These are phyloP conservation scores for Boletus mariae DNA, from an alignment of 1,284 basidiomycete genomes.

Conservation along the genomic window DNA sequence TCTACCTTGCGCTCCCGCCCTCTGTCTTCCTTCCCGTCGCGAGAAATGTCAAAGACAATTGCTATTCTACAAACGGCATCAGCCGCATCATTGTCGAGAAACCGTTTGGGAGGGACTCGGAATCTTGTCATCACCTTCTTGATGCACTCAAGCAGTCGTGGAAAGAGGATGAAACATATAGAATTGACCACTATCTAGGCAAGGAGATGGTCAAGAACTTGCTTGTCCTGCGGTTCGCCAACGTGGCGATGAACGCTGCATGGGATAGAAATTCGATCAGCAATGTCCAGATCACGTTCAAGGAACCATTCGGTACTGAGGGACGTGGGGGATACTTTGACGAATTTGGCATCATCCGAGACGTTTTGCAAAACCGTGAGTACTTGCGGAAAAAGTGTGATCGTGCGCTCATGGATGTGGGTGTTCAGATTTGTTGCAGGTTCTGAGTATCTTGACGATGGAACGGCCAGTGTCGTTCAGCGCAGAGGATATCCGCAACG, in stretches of 20 bases:
- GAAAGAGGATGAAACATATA: conserved; percentile 95
- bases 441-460: conserved; percentile 91
- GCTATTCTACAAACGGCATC: conserved; percentile 62
- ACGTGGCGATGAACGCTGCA: conserved; percentile 78
- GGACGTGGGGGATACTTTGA: conserved; percentile 98
- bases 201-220: conserved; percentile 99
- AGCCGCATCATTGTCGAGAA: conserved; percentile 96
- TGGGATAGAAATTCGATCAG: conserved; percentile 95
- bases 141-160: conserved; percentile 79
- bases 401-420: conserved; percentile 10
- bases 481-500: conserved; percentile 94
- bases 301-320: conserved; percentile 96
- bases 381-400: conserved; percentile 20
- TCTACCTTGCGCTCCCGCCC: conserved; percentile 93
- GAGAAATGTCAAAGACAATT: conserved; percentile 76
- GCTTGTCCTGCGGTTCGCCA: conserved; percentile 90
- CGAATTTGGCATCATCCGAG: conserved; percentile 96
- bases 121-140: conserved; percentile 82
- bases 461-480: conserved; percentile 96
- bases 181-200: conserved; percentile 96
- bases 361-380: conserved; percentile 95
- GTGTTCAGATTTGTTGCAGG: conserved; percentile 81
- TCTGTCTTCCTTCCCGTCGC: conserved; percentile 90
- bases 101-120: conserved; percentile 92
- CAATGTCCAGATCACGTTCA: conserved; percentile 98